Conservation (phyloP, 2,329 filamentous ascomycete genomes). For the Colletotrichum destructivum region DNA sequence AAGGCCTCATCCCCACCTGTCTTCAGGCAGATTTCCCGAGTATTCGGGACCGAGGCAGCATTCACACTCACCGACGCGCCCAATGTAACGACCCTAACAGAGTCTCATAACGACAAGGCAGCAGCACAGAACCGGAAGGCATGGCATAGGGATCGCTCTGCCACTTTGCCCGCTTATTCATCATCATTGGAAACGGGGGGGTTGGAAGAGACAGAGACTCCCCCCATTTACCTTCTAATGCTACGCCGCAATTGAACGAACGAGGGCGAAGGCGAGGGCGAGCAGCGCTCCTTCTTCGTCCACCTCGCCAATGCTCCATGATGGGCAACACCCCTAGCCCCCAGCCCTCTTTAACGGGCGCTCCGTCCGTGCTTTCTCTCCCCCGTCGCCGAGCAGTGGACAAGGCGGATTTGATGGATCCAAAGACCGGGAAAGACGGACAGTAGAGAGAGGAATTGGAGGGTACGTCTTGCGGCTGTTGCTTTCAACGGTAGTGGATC, state of each 20-base stretch:
- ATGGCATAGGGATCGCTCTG: neutral
- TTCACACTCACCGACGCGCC: conserved; percentile 26
- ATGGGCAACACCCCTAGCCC: neutral
- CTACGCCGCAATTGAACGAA: neutral
- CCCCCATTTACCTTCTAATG: neutral
- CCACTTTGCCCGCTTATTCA: conserved; percentile 5
- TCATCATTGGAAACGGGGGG: neutral
- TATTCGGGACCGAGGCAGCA: conserved; percentile 35
- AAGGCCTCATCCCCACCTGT: neutral
- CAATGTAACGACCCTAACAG: conserved; percentile 29
- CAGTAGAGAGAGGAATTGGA: neutral
- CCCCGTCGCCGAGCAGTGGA: conserved; percentile 20
- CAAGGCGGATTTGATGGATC: conserved; percentile 18
- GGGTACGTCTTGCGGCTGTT: conserved; percentile 18
- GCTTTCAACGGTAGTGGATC: conserved; percentile 18
- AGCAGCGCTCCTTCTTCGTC: conserved; percentile 9
- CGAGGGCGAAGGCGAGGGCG: neutral
- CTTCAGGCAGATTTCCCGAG: conserved; percentile 24
- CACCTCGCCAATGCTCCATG: conserved; percentile 1
- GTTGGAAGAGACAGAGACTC: neutral
- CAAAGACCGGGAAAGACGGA: conserved; percentile 17
- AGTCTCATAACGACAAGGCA: conserved; percentile 25
- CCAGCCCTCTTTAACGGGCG: conserved; percentile 33
- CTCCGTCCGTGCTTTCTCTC: conserved; percentile 24
- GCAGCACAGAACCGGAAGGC: neutral